Evolutionary conservation across 306 rosid species (phyloP), one percentile per base, ranked within the genome.

Genomic region (Oxytropis ochrocephala): DNA sequence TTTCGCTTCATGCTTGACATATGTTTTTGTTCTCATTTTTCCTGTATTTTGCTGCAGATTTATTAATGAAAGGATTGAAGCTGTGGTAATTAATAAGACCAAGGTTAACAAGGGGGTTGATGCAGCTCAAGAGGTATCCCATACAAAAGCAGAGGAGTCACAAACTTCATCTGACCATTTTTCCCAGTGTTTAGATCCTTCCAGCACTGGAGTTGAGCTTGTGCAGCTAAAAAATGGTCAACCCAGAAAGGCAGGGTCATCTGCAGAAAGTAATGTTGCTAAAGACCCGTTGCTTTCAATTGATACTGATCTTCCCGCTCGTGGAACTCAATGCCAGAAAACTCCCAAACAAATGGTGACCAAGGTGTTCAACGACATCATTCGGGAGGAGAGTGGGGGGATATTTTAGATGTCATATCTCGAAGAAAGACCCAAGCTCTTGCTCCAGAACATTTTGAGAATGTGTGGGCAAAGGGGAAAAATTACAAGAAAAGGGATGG

Each of bases 391-490:
- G 97, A 91, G 83, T 95, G 96, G 97, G 96, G 99, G 66, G 86
- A 91, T 67, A 87, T 87, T 82, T 79, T 95, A 75, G 99, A 95
- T 77, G 76, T 80, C 49, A 47, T 95, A 44, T 91, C 99, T 78
- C 87, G 79, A 54, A 87, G 99, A 80, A 91, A 95, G 87, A 85
- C 85, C 61, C 84, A 81, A 79, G 90, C 96, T 71, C 87, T 95
- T 82, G 95, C 99, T 80, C 99, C 99, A 11, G 99, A 95, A 77
- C 87, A 95, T 81, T 83, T 95, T 68, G 97, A 95, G 54, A 95
- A 91, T 78, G 66, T 91, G 85, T 95, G 99, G 99, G 72, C 96
- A 12, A 95, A 89, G 70, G 99, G 97, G 57, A 89, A 81, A 80
- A 73, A 91, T 81, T 91, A 89, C 81, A 78, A 55, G 83, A 83